Evolutionary conservation across 805 yeast species (phyloP), one percentile per base, ranked within the genome.

Genomic region (Grigorovia jiainica): DNA sequence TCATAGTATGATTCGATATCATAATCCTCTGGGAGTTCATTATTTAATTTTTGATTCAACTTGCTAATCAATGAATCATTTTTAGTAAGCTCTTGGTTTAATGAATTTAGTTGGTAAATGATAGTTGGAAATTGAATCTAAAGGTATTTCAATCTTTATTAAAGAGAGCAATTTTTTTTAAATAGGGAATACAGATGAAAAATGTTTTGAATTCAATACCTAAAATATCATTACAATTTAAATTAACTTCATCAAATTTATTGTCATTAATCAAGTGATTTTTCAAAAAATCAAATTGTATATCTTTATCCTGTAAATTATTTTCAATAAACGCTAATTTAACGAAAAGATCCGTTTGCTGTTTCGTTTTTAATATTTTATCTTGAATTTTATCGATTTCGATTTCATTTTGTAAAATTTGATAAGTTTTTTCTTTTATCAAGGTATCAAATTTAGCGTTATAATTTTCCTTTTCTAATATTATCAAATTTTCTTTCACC

Each of bases 271-370:
- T 34, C 7, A 19, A 23, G 11, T 40, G 30, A 1, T 15, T 19
- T 13, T 17, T 25, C 16, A 36, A 6, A 15, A 47, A 43, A 19
- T 47, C 46, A 2, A 55, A 33, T 15, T 52, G 38, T 1, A 39
- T 37, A 6, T 43, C 21, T 36, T 49, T 50, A 9, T 59, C 48
- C 11, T 51, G 45, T 7, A 53, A 19, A 1, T 52, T 43, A 11
- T 46, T 43, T 44, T 53, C 60, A 42, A 55, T 35, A 36, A 78
- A 52, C 0, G 70, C 65, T 3, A 77, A 52, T 47, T 73, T 76
- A 0, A 86, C 81, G 46, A 73, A 65, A 2, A 70, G 51, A 38
- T 79, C 87, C 1, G 82, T 66, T 52, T 76, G 81, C 50, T 72
- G 70, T 49, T 75, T 79, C 3, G 74, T 69, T 13, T 64, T 60